A percentile compares a stretch with the other conserved stretches of the same genome.
phyloP scores from a whole-genome alignment of 345 rosid species.

The Eucalyptus globulus region DNA sequence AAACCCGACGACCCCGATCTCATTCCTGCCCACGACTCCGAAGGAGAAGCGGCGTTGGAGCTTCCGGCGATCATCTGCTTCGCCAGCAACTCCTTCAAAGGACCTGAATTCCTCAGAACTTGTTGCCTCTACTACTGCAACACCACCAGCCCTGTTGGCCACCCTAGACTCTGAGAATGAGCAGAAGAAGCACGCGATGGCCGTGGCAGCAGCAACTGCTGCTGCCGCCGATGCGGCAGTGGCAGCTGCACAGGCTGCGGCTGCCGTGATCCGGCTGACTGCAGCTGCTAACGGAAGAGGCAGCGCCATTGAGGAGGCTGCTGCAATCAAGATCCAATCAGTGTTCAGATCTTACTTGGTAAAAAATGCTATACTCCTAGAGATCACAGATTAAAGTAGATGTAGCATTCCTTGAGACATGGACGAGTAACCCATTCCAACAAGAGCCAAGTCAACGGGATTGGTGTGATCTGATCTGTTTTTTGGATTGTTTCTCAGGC shows the following conservation, averaged over 20 bases:
- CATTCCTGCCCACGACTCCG: conserved; percentile 37
- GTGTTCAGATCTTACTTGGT: conserved; percentile 85
- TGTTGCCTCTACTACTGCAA: neutral
- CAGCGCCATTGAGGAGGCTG: conserved; percentile 34
- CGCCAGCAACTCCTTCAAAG: conserved; percentile 14
- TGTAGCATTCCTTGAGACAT: neutral
- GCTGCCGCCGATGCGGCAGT: conserved; percentile 33
- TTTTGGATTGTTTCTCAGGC: conserved; percentile 36
- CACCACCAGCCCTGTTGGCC: neutral
- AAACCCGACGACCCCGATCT: conserved; percentile 32
- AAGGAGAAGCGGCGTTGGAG: conserved; percentile 88
- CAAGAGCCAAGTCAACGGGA: neutral
- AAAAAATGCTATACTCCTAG: neutral
- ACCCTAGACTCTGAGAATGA: conserved; percentile 17
- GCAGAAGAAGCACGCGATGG: conserved; percentile 34
- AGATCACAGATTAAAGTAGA: neutral
- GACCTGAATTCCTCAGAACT: conserved; percentile 17
- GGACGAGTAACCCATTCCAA: neutral
- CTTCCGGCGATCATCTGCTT: conserved; percentile 72
- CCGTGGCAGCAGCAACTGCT: conserved; percentile 23
- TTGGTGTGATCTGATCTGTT: neutral
- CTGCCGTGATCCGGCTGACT: conserved; percentile 31
- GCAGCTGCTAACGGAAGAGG: conserved; percentile 7
- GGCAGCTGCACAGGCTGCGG: conserved; percentile 44
- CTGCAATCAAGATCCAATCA: conserved; percentile 70